Evolutionary conservation across 192 early-diverging fungal genomes (phyloP).

Genomic region (Phlyctochytrium bullatum): DNA sequence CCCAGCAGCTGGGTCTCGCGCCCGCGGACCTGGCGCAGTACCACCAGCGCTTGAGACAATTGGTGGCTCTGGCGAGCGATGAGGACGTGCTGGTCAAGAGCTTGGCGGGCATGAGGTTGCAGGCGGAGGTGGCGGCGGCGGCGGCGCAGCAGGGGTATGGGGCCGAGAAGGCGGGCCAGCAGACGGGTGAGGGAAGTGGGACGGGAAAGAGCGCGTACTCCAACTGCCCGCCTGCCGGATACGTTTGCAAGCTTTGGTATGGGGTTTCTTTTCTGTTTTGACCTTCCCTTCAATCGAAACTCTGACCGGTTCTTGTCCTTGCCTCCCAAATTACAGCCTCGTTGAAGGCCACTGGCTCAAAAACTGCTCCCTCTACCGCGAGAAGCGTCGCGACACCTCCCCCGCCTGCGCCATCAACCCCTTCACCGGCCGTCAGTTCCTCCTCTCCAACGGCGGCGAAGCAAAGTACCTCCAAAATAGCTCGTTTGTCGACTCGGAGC

Average conservation of each 20-base stretch:
- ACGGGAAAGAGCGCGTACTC: constrained; percentile 2
- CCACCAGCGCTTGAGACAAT: too few relatives aligned
- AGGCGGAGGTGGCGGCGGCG: too few relatives aligned
- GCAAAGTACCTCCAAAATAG: constrained; percentile 14
- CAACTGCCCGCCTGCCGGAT: constrained; percentile 34
- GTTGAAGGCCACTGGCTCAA: constrained; percentile 47
- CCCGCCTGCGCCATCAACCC: constrained; percentile 9
- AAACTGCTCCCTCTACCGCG: constrained; percentile 38
- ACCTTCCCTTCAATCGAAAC: not conserved
- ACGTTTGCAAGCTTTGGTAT: constrained; percentile 45
- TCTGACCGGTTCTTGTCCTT: constrained; percentile 5
- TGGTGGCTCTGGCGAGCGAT: too few relatives aligned
- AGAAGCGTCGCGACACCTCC: constrained; percentile 22
- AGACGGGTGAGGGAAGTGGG: not conserved
- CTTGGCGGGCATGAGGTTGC: too few relatives aligned
- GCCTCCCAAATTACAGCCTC: constrained; percentile 36
- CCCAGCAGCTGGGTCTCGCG: too few relatives aligned
- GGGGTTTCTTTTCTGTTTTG: not conserved
- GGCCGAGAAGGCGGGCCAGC: not conserved
- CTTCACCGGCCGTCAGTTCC: constrained; percentile 6
- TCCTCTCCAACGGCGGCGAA: constrained; percentile 1
- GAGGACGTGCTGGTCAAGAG: too few relatives aligned
- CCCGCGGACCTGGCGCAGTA: too few relatives aligned
- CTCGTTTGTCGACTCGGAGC: not conserved
- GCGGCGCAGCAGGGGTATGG: too few relatives aligned